Percentiles rank a stretch among this genome's conserved stretches.
phyloP scores from a whole-genome alignment of 106 monocot species.

The Dendrobium chrysotoxum region DNA sequence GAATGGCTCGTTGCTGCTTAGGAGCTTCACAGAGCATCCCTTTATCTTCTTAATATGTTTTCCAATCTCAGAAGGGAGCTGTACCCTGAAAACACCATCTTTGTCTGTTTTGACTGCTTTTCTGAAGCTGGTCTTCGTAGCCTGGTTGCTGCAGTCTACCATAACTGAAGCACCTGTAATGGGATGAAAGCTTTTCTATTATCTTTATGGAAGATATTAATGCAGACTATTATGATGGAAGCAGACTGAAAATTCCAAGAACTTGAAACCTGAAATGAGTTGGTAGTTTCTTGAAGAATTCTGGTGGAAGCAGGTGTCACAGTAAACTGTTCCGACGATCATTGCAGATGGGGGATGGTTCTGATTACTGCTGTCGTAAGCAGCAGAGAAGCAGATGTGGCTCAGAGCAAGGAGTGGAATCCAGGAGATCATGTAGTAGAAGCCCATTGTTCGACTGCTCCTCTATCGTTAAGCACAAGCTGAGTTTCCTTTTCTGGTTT shows the following conservation, averaged over 20 bases:
- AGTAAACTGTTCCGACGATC: slow-evolving; percentile 55
- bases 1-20: slow-evolving; percentile 41
- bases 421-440: too few species aligned
- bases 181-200: not conserved
- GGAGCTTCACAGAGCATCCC: slow-evolving; percentile 28
- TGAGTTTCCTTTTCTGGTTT: too few species aligned
- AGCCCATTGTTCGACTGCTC: too few species aligned
- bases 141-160: slow-evolving; percentile 25
- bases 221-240: too few species aligned
- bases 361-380: too few species aligned
- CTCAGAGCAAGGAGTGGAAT: too few species aligned
- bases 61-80: slow-evolving; percentile 10
- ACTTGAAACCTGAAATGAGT: too few species aligned
- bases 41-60: slow-evolving; percentile 12
- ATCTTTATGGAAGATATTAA: too few species aligned
- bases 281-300: slow-evolving; percentile 22
- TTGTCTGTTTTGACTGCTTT: slow-evolving; percentile 29
- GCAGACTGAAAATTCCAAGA: too few species aligned
- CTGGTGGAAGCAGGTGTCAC: slow-evolving; percentile 51
- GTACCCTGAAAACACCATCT: slow-evolving; percentile 30
- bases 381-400: too few species aligned
- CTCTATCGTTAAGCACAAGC: too few species aligned
- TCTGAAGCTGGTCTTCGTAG: slow-evolving; percentile 7
- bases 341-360: slow-evolving; percentile 14
- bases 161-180: slow-evolving; percentile 53